A percentile compares a stretch with the other conserved stretches of the same genome.
phyloP scores from a whole-genome alignment of 192 early-diverging fungal genomes.

The Coemansia sp. region DNA sequence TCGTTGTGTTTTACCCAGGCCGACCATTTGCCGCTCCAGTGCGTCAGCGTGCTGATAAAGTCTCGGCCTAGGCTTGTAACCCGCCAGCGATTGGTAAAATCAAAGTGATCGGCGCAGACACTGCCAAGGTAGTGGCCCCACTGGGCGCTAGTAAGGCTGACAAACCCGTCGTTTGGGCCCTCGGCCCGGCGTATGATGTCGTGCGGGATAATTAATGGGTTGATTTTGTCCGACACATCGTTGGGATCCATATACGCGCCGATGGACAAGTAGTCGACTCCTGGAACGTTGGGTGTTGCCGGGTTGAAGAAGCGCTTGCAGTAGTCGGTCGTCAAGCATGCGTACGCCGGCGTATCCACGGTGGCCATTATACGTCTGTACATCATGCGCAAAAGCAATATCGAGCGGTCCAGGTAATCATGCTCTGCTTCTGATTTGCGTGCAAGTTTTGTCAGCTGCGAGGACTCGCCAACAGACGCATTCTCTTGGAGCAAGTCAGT shows the following conservation, averaged over 20 bases:
- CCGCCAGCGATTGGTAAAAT: constrained; percentile 63
- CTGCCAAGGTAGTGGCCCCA: constrained; percentile 89
- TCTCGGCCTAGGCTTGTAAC: constrained; percentile 38
- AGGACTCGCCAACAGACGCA: constrained; percentile 37
- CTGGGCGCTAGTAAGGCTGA: constrained; percentile 74
- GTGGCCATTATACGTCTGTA: constrained; percentile 62
- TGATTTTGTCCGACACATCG: constrained; percentile 61
- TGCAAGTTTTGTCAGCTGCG: constrained; percentile 25
- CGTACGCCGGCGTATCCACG: constrained; percentile 87
- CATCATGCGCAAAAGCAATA: constrained; percentile 44
- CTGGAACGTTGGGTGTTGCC: constrained; percentile 74
- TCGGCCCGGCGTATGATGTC: constrained; percentile 75
- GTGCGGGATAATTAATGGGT: constrained; percentile 76
- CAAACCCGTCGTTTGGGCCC: constrained; percentile 92
- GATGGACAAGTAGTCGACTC: constrained; percentile 79
- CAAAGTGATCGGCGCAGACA: constrained; percentile 86
- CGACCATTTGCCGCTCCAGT: constrained; percentile 49
- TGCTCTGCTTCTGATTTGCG: constrained; percentile 23
- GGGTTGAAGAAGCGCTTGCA: constrained; percentile 85
- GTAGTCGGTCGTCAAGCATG: constrained; percentile 87
- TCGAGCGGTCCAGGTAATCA: constrained; percentile 36
- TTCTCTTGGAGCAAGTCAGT: constrained; percentile 40
- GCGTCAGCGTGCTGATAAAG: constrained; percentile 39
- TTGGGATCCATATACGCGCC: constrained; percentile 70
- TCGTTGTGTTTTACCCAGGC: constrained; percentile 33